phyloP scores from a whole-genome alignment of 768 basidiomycete genomes.

The Pleurotus sapidus region DNA sequence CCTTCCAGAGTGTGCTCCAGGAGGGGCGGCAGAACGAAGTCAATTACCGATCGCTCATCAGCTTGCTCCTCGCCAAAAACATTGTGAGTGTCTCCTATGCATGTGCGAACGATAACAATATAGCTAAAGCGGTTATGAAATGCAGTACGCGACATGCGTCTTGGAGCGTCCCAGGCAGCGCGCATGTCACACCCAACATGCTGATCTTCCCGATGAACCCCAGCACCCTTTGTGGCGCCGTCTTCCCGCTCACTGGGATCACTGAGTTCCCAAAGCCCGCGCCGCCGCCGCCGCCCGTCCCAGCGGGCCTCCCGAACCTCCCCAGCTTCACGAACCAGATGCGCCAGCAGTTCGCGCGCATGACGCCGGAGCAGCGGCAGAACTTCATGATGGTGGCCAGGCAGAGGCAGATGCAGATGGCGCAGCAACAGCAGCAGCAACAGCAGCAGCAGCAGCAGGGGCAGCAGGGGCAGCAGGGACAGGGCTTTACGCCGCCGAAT shows the following conservation, averaged over 20 bases:
- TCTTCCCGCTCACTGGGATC: constrained; percentile 37
- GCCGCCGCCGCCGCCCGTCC: not conserved
- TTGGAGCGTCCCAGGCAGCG: constrained; percentile 32
- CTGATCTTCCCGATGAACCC: constrained; percentile 32
- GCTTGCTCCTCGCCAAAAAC: constrained; percentile 38
- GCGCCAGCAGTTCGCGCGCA: not conserved
- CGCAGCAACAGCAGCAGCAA: no score
- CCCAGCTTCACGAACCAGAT: not conserved
- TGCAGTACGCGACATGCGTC: constrained; percentile 37
- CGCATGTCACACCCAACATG: constrained; percentile 21
- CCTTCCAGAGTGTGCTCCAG: constrained; percentile 29
- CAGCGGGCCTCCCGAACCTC: no score
- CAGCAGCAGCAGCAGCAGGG: no score
- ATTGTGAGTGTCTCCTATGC: constrained; percentile 34
- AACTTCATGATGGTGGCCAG: not conserved
- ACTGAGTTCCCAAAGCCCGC: constrained; percentile 31
- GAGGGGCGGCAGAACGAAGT: constrained; percentile 40
- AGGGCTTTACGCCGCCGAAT: no score
- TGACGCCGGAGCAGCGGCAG: not conserved
- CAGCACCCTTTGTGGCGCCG: constrained; percentile 25
- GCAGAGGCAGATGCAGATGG: not conserved
- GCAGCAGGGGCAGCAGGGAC: no score
- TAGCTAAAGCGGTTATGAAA: not conserved
- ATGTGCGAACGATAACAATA: not conserved
- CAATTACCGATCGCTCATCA: constrained; percentile 37